Percentiles rank a stretch among this genome's conserved stretches.
Evolutionary conservation across 1,284 basidiomycete genomes (phyloP).

Genomic region (Ganoderma lingzhi): DNA sequence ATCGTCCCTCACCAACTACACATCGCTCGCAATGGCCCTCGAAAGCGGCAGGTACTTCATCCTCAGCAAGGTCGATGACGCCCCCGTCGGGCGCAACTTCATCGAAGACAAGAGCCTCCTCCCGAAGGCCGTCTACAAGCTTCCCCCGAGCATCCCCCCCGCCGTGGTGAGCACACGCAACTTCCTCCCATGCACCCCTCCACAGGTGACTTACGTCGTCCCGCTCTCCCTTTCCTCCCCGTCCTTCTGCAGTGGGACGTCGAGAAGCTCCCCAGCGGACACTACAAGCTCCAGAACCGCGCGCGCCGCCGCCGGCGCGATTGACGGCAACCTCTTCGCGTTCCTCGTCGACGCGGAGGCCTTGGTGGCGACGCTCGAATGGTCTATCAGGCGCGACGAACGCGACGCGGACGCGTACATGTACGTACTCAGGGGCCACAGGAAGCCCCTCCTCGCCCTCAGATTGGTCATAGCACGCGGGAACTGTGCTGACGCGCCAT

Average conservation of each 20-base stretch:
- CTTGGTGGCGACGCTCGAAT: neutral
- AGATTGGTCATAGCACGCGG: neutral
- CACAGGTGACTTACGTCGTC: neutral
- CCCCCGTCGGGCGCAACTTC: neutral
- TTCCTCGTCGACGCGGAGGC: neutral
- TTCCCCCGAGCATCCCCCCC: neutral
- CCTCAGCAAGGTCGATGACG: neutral
- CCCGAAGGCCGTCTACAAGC: constrained; percentile 1
- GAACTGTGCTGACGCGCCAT: neutral
- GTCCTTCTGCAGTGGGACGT: neutral
- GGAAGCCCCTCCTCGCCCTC: neutral
- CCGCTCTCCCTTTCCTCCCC: neutral
- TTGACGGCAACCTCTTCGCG: neutral
- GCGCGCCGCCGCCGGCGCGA: neutral
- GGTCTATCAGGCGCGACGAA: neutral
- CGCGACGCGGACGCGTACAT: neutral
- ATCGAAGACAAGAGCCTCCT: neutral
- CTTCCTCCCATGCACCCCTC: neutral
- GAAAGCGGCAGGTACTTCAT: neutral
- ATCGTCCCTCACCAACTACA: neutral
- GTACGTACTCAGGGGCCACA: neutral
- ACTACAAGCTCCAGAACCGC: neutral
- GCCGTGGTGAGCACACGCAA: neutral
- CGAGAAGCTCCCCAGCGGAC: constrained; percentile 2
- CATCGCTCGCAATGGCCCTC: neutral